phyloP scores from a whole-genome alignment of 2,329 filamentous ascomycete genomes.

The Monosporascus sp. region DNA sequence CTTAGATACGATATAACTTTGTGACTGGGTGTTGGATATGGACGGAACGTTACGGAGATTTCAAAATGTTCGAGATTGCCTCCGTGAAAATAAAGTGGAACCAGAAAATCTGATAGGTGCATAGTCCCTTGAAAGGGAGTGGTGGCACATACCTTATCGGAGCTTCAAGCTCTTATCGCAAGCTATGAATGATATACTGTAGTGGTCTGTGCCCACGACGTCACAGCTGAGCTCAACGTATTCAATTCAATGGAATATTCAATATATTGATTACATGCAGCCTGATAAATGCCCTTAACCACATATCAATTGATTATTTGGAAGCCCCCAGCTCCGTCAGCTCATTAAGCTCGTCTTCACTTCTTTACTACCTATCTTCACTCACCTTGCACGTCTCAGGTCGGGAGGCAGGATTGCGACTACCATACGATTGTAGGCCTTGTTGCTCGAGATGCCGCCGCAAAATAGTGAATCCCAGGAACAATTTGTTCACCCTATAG shows the following conservation, averaged over 20 bases:
- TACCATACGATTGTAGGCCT: background rate
- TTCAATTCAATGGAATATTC: too few species aligned
- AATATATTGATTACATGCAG: too few species aligned
- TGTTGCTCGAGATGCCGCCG: slow-evolving; percentile 16
- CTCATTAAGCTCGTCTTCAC: too few species aligned
- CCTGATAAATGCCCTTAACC: too few species aligned
- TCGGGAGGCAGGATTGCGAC: too few species aligned
- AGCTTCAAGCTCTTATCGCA: background rate
- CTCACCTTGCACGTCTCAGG: too few species aligned
- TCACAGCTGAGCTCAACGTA: background rate
- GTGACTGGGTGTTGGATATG: too few species aligned
- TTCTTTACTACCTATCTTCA: background rate
- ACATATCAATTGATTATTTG: background rate
- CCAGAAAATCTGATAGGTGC: slow-evolving; percentile 2
- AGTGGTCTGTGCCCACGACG: background rate
- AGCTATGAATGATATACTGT: background rate
- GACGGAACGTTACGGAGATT: too few species aligned
- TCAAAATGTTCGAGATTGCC: background rate
- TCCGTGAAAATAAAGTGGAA: slow-evolving; percentile 24
- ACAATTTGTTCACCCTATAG: slow-evolving; percentile 22
- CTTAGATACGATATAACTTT: too few species aligned
- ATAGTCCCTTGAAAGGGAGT: background rate
- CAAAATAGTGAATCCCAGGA: slow-evolving; percentile 8
- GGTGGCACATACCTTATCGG: background rate
- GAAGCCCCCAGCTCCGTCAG: too few species aligned